Base-by-base conservation (phyloP, 805 yeast species). In the Tetrapisispora taiwanensis region DNA sequence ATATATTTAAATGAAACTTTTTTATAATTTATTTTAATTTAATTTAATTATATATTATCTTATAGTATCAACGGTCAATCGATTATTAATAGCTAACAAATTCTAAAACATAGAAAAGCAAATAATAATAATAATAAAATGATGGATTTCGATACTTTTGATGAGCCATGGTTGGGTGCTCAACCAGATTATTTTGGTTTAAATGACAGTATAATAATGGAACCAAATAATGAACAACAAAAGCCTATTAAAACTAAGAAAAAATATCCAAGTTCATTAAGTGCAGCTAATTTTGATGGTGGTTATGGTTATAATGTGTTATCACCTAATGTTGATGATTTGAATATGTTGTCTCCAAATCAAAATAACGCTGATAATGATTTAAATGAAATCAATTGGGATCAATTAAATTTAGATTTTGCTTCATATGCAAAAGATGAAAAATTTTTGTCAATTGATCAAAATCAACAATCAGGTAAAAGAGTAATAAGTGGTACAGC, bases 401-500 rank as follows among this genome's bases (percentile, higher is more conserved):
- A 48, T 10, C 58, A 53, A 38, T 49, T 36, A 36, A 44, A 33
- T n/a, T 41, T 46, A 27, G 51, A 47, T 36, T 45, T 33, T n/a
- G 36, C 50, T 19, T 45, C 43, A 18, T 45, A 30, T 9, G 13
- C 28, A 15, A 39, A 30, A 24, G 18, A 4, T 17, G 18, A 17
- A 14, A 22, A 31, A 10, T n/a, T 27, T 27, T 17, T 37, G n/a
- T 13, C 40, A 10, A 18, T 18, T 5, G 30, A 37, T 13, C 36
- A 36, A 19, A 26, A 35, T n/a, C 20, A n/a, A n/a, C 38, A 34
- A 15, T 89, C 82, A 56, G 63, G 40, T 13, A 37, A 72, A 42
- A 73, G 85, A 51, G 76, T 77, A 46, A 70, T 75, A n/a, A 81
- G 88, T 67, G 94, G 94, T 14, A 81, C 90, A 3, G 92, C 85